Percentiles rank a stretch among this genome's conserved stretches.
Evolutionary conservation across 2,329 filamentous ascomycete species (phyloP).

Genomic region (Exophiala sideris): DNA sequence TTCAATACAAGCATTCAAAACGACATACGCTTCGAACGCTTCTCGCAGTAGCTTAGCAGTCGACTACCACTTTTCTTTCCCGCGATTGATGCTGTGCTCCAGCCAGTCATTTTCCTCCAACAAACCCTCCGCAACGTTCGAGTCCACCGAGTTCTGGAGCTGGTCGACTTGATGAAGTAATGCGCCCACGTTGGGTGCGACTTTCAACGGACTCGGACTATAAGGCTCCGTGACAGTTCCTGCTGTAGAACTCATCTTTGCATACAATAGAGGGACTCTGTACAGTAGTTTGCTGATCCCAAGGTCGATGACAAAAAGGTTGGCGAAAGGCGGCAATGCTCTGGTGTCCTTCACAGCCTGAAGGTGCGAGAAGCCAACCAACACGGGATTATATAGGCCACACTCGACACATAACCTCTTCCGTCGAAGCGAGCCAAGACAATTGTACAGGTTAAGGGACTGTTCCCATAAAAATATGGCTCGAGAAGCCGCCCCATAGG

Average conservation of each 20-base stretch:
- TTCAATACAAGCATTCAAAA: constrained; percentile 5
- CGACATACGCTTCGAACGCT: constrained; percentile 6
- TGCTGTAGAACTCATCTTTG: neutral
- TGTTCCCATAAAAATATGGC: neutral
- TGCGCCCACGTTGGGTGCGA: constrained; percentile 1
- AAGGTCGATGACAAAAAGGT: neutral
- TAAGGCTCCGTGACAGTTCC: neutral
- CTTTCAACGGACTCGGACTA: neutral
- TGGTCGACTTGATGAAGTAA: constrained; percentile 7
- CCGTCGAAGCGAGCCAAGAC: neutral
- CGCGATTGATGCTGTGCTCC: constrained; percentile 1
- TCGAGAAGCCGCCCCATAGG: neutral
- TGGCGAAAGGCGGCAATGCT: neutral
- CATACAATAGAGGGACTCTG: neutral
- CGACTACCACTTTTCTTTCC: constrained; percentile 5
- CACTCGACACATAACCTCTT: neutral
- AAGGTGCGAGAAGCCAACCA: neutral
- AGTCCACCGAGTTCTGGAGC: constrained; percentile 1
- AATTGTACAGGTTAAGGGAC: neutral
- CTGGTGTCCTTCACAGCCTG: neutral
- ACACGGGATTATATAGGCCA: neutral
- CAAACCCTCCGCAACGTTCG: constrained; percentile 1
- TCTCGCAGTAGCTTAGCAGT: constrained; percentile 3
- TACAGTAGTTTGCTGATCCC: neutral
- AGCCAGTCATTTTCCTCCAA: constrained; percentile 4